These are phyloP conservation scores for Scedosporium minutisporum DNA, from an alignment of 2,329 filamentous ascomycete genomes.

Conservation along the genomic window DNA sequence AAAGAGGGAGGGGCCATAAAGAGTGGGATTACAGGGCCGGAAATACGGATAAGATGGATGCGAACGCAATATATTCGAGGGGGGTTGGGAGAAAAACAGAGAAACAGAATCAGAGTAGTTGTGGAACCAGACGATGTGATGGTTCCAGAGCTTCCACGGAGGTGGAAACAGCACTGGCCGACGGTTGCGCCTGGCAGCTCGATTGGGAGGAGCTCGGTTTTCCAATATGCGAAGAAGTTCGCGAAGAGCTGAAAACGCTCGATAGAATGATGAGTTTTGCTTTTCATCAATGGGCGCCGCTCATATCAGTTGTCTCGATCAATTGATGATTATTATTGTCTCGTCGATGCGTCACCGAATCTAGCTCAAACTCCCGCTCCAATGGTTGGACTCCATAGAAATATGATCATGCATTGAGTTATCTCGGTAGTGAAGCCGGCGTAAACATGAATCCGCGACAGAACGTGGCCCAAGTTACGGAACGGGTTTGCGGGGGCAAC, in stretches of 20 bases:
- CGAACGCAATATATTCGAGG: not conserved
- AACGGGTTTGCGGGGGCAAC: not conserved
- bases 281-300: not conserved
- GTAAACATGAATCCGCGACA: not conserved
- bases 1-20: not conserved
- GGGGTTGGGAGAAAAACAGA: not conserved
- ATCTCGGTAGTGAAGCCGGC: not conserved
- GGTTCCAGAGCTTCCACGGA: no score
- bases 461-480: not conserved
- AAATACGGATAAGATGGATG: not conserved
- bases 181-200: no score
- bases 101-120: not conserved
- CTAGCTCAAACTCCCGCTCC: not conserved
- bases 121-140: not conserved
- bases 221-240: no score
- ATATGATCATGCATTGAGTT: not conserved
- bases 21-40: not conserved
- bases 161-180: no score
- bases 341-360: not conserved
- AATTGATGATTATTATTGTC: not conserved
- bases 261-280: not conserved
- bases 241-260: no score
- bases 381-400: not conserved
- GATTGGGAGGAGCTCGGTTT: no score
- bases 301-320: not conserved